Conservation (phyloP, 768 basidiomycete species). For the Collybia nuda region DNA sequence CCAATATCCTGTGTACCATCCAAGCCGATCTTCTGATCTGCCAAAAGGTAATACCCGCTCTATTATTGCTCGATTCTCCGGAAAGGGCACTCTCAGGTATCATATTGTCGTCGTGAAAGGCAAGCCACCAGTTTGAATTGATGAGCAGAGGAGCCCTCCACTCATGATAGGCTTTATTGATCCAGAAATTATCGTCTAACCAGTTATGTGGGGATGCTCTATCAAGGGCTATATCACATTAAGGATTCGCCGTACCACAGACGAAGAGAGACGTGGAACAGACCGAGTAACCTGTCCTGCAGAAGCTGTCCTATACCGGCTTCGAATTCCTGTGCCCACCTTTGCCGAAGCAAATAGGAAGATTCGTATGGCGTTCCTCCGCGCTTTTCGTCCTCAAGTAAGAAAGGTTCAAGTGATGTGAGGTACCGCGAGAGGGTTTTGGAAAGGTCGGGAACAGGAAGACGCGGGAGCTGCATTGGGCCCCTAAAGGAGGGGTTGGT, state of each 20-base stretch:
- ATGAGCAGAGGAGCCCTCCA: conserved; percentile 83
- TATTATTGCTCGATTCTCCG: conserved; percentile 35
- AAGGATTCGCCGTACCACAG: conserved; percentile 10
- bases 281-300: conserved; percentile 76
- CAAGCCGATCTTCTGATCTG: conserved; percentile 86
- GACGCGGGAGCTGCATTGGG: conserved; percentile 45
- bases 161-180: conserved; percentile 83
- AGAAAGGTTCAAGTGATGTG: conserved; percentile 72
- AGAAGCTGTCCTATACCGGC: conserved; percentile 64
- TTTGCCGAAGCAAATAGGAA: conserved; percentile 52
- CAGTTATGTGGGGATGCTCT: conserved; percentile 84
- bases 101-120: conserved; percentile 71
- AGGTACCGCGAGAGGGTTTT: conserved; percentile 79
- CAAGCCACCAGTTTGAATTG: conserved; percentile 97
- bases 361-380: conserved; percentile 51
- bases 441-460: conserved; percentile 81
- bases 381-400: conserved; percentile 69
- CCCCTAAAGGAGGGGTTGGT: conserved; percentile 11
- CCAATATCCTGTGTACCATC: conserved; percentile 68
- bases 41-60: conserved; percentile 66
- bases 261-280: conserved; percentile 18
- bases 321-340: conserved; percentile 71
- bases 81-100: conserved; percentile 48
- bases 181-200: conserved; percentile 94
- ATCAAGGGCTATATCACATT: conserved; percentile 64